Conservation (phyloP, 2,329 filamentous ascomycete species). For the Pseudogymnoascus sp. region DNA sequence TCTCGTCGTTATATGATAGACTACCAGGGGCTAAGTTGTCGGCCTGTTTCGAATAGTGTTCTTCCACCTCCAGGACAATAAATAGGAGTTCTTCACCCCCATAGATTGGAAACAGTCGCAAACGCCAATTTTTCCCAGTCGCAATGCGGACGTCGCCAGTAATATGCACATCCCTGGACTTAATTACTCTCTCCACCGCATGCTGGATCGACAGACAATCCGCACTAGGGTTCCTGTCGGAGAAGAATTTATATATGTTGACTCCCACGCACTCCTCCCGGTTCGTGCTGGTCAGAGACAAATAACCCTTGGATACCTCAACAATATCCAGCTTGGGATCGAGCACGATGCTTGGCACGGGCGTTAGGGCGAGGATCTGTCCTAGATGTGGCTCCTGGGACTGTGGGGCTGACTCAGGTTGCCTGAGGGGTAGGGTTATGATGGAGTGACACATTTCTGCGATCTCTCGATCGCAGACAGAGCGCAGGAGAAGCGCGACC, state of each 20-base stretch:
- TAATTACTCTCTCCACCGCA: constrained; percentile 10
- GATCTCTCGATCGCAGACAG: neutral
- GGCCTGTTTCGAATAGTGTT: constrained; percentile 29
- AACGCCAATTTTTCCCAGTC: constrained; percentile 25
- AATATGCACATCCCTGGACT: constrained; percentile 21
- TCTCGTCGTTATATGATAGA: constrained; percentile 42
- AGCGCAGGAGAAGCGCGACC: no score
- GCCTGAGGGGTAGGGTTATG: neutral
- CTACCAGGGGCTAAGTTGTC: constrained; percentile 21
- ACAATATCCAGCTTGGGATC: constrained; percentile 31
- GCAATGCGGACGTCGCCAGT: constrained; percentile 27
- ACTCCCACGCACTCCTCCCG: constrained; percentile 31
- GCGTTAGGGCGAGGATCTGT: constrained; percentile 26
- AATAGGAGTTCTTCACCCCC: constrained; percentile 32
- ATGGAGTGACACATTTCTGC: neutral
- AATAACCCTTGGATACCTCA: constrained; percentile 38
- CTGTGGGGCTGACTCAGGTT: neutral
- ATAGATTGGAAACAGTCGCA: constrained; percentile 38
- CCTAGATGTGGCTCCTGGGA: constrained; percentile 13
- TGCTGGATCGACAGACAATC: constrained; percentile 29
- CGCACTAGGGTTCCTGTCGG: constrained; percentile 29
- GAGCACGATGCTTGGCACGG: constrained; percentile 33
- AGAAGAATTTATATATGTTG: constrained; percentile 34
- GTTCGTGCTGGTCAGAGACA: constrained; percentile 27
- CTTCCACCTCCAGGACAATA: constrained; percentile 36